Evolutionary conservation across 176 grass and related monocot species (phyloP).

Genomic region (Oryza longistaminata): DNA sequence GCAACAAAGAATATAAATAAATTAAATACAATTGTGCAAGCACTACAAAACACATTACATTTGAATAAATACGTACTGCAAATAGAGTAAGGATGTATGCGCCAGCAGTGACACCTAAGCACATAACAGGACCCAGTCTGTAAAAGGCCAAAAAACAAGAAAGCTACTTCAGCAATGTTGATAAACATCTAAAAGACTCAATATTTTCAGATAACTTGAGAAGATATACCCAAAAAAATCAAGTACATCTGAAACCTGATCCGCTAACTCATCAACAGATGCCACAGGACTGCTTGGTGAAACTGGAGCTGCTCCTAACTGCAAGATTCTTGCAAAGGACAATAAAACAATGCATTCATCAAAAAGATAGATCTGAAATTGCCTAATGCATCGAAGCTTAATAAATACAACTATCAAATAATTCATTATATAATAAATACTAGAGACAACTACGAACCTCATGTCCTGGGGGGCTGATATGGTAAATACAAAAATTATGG

Average conservation of each 20-base stretch:
- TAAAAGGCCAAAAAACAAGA: background rate
- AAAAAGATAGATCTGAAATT: background rate
- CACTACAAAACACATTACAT: conserved; percentile 25
- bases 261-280: conserved; percentile 81
- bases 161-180: conserved; percentile 16
- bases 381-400: background rate
- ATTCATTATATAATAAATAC: conserved; percentile 10
- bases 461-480: conserved; percentile 94
- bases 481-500: conserved; percentile 97
- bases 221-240: conserved; percentile 91
- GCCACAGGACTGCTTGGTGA: conserved; percentile 57
- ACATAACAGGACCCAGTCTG: conserved; percentile 95
- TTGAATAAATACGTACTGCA: conserved; percentile 61
- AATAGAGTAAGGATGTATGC: conserved; percentile 98
- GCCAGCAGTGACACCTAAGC: conserved; percentile 92
- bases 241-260: conserved; percentile 84
- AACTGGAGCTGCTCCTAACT: conserved; percentile 92
- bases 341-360: conserved; percentile 30
- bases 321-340: conserved; percentile 42
- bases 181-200: background rate
- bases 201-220: background rate
- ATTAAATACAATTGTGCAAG: conserved; percentile 10
- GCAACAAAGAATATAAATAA: conserved; percentile 32
- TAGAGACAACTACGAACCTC: conserved; percentile 59
- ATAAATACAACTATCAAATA: background rate